A percentile compares a stretch with the other conserved stretches of the same genome.
Evolutionary conservation across 2,329 filamentous ascomycete genomes (phyloP).

Genomic region (Diaporthe humulicola): DNA sequence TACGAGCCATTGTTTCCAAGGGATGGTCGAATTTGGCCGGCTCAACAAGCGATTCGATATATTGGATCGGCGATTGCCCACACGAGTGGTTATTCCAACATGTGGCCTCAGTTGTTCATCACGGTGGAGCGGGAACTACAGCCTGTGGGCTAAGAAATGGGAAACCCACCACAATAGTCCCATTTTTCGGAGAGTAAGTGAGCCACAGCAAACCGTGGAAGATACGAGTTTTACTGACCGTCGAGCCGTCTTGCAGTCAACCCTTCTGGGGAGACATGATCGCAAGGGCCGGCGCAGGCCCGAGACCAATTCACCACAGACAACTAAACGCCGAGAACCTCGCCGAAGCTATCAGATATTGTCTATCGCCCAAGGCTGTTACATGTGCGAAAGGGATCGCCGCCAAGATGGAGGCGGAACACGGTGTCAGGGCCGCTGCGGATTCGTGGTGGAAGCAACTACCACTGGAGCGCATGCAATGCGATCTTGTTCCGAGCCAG

Average conservation of each 20-base stretch:
- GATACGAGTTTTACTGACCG: not conserved
- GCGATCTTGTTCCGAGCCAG: not conserved
- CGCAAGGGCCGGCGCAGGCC: conserved; percentile 54
- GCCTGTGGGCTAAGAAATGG: conserved; percentile 66
- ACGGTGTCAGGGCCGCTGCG: not conserved
- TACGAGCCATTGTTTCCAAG: conserved; percentile 64
- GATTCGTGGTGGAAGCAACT: not conserved
- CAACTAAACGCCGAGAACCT: not conserved
- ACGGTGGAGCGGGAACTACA: conserved; percentile 71
- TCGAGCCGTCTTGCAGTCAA: not conserved
- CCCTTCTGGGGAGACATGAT: conserved; percentile 56
- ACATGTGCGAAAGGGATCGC: not conserved
- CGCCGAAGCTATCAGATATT: not conserved
- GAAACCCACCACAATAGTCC: conserved; percentile 66
- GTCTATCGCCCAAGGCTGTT: not conserved
- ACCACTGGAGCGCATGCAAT: not conserved
- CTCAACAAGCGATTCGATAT: not conserved
- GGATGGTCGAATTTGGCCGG: conserved; percentile 39
- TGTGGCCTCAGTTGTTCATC: conserved; percentile 68
- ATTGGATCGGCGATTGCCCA: conserved; percentile 62
- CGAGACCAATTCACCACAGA: conserved; percentile 33
- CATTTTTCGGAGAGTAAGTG: conserved; percentile 54
- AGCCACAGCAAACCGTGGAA: not conserved
- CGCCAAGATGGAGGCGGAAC: not conserved
- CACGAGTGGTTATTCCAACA: conserved; percentile 71